phyloP scores from a whole-genome alignment of 495 filamentous ascomycete genomes.

The Aspergillus affinis region DNA sequence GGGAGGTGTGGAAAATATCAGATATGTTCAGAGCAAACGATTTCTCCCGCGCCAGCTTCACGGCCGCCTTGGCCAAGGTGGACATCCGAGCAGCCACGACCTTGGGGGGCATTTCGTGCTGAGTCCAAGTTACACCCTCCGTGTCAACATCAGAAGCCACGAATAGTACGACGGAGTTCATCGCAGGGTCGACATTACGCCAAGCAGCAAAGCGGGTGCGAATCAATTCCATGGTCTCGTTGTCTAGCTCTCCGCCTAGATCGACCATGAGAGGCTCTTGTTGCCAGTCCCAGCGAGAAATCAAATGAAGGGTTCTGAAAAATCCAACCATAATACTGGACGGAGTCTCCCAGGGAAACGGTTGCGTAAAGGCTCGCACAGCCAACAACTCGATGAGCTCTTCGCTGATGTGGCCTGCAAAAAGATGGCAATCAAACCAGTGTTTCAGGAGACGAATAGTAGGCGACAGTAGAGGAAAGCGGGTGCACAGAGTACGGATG shows the following conservation, averaged over 20 bases:
- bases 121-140: slow-evolving; percentile 79
- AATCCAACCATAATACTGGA: slow-evolving; percentile 81
- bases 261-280: slow-evolving; percentile 78
- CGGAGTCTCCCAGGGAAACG: slow-evolving; percentile 77
- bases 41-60: slow-evolving; percentile 56
- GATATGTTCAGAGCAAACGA: slow-evolving; percentile 55
- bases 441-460: slow-evolving; percentile 85
- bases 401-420: slow-evolving; percentile 70
- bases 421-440: slow-evolving; percentile 85
- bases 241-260: slow-evolving; percentile 57
- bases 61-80: slow-evolving; percentile 70
- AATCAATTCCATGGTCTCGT: slow-evolving; percentile 53
- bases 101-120: slow-evolving; percentile 64
- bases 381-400: slow-evolving; percentile 82
- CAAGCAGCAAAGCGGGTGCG: slow-evolving; percentile 69
- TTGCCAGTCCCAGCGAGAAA: slow-evolving; percentile 91
- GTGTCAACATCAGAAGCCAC: slow-evolving; percentile 75
- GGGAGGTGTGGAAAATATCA: slow-evolving; percentile 65
- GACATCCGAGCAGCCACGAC: slow-evolving; percentile 85
- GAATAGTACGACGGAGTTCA: slow-evolving; percentile 82
- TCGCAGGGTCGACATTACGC: slow-evolving; percentile 80
- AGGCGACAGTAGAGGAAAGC: slow-evolving; percentile 76
- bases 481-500: slow-evolving; percentile 73
- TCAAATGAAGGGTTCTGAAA: slow-evolving; percentile 69
- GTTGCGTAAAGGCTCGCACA: slow-evolving; percentile 72